These are phyloP conservation scores for Endocarpon pusillum DNA, from an alignment of 495 filamentous ascomycete genomes.

Conservation along the genomic window DNA sequence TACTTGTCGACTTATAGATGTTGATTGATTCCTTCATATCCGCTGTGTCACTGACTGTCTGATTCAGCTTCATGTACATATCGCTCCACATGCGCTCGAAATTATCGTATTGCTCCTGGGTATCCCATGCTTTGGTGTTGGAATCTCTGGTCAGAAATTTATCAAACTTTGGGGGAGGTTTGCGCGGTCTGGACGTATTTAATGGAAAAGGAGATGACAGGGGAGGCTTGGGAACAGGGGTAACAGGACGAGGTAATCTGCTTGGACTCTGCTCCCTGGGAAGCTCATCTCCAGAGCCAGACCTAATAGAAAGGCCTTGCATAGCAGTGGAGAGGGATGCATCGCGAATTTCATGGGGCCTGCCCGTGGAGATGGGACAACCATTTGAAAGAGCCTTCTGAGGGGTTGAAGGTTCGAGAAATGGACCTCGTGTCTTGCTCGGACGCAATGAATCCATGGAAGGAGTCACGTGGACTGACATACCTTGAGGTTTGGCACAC, in stretches of 20 bases:
- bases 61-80: constrained; percentile 44
- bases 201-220: constrained; percentile 16
- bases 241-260: constrained; percentile 9
- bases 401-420: not conserved
- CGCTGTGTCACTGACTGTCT: constrained; percentile 40
- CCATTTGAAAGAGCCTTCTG: constrained; percentile 1
- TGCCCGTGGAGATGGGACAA: constrained; percentile 4
- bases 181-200: not conserved
- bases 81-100: constrained; percentile 45
- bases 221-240: constrained; percentile 14
- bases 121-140: constrained; percentile 49
- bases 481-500: constrained; percentile 56
- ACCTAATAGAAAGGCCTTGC: constrained; percentile 6
- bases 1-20: constrained; percentile 58
- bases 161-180: constrained; percentile 14
- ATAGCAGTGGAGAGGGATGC: constrained; percentile 3
- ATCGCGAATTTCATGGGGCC: constrained; percentile 3
- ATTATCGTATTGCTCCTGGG: constrained; percentile 43
- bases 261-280: constrained; percentile 7
- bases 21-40: constrained; percentile 50
- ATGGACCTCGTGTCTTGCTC: not conserved
- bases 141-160: constrained; percentile 56
- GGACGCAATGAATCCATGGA: constrained; percentile 7
- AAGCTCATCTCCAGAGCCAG: constrained; percentile 1
- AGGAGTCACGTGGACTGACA: constrained; percentile 6